Conservation (phyloP, 1,284 basidiomycete species). For the Ceratobasidium sp. region DNA sequence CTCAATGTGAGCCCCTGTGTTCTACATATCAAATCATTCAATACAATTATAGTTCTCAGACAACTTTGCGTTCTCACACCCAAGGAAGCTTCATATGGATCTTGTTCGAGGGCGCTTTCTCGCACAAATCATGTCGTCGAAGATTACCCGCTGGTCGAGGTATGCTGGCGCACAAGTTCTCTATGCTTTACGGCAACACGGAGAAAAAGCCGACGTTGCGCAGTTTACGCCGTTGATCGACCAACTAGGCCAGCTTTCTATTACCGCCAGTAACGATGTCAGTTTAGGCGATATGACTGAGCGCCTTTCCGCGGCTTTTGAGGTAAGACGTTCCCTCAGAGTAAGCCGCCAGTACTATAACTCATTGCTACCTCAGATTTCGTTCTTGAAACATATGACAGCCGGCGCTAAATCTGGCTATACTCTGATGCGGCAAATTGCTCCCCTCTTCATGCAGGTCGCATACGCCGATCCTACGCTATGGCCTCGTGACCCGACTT, state of each 20-base stretch:
- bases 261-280: background rate
- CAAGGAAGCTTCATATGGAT: background rate
- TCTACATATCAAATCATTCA: background rate
- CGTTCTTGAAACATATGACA: background rate
- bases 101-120: background rate
- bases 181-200: background rate
- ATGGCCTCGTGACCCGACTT: background rate
- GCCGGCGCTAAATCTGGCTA: slow-evolving; percentile 5
- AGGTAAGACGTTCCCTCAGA: background rate
- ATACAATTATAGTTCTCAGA: background rate
- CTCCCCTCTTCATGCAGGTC: slow-evolving; percentile 4
- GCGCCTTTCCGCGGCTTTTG: no score
- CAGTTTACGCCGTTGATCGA: slow-evolving; percentile 1
- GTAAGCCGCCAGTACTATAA: background rate
- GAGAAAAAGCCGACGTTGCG: background rate
- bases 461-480: slow-evolving; percentile 8
- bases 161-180: slow-evolving; percentile 18
- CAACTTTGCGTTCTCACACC: background rate
- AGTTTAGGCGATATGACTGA: background rate
- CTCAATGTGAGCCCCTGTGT: background rate
- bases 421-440: background rate
- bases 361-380: background rate
- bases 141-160: slow-evolving; percentile 3
- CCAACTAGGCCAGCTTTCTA: background rate
- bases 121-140: background rate